Base-by-base conservation (phyloP, 306 rosid genomes). In the Hylodesmum podocarpum region DNA sequence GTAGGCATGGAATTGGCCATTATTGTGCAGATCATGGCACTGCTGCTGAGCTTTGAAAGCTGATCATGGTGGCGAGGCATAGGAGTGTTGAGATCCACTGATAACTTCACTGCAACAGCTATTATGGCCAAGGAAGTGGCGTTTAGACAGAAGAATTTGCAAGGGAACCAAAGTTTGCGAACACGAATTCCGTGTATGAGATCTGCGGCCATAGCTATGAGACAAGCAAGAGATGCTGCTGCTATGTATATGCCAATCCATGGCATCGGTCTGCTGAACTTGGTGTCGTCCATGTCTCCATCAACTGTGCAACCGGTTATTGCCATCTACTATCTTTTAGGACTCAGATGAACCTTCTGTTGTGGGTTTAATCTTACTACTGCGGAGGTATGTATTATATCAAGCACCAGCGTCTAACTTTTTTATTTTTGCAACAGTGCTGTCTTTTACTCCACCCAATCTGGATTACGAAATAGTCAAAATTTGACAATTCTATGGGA, bases 221-320 rank as follows among this genome's bases (percentile, higher is more conserved):
- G 82, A 71, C 96, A 91, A 0, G 79, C 81, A 0, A 86, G 44
- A 13, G 97, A 86, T 66, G 97, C 98, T 72, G 87, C 86, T 22
- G 88, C 94, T 79, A 94, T 89, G 75, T 91, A 94, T 61, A 90
- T 59, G 53, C 97, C 98, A 29, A 94, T 87, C 98, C 98, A 94
- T 47, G 98, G 98, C 90, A 94, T 76, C 0, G 97, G 98, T 70
- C 80, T 80, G 77, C 88, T 90, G 88, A 89, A 94, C 40, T 85
- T 86, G 1, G 90, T 50, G 47, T 70, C 91, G 27, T 94, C 88
- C 78, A 94, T 82, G 54, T 40, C 4, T 47, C 94, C 97, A 44
- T 84, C 66, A 8, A 39, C 37, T 66, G 50, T 62, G 84, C 97
- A 92, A 6, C 96, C 93, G 14, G 43, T 66, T 39, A 47, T 78